Evolutionary conservation across 305 asterid species (phyloP), one percentile per base, ranked within the genome.

Genomic region (Fraxinus angustifolia): DNA sequence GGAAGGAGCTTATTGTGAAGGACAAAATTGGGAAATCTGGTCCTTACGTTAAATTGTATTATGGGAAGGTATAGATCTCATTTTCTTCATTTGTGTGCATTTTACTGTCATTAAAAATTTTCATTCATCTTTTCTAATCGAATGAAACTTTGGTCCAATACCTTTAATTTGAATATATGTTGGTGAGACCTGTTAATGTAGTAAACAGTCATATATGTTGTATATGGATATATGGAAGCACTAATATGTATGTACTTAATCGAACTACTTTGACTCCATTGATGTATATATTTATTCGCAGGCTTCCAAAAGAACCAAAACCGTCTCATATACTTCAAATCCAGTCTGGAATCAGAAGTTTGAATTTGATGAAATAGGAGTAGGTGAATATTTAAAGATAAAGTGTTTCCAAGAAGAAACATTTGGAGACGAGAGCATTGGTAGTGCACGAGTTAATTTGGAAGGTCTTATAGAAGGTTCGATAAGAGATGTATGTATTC

Each of bases 381-480:
- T 89, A 77, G 99, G 98, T 73, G 99, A 96, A 81, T 94, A 91
- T 85, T 80, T 96, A 88, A 96, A 86, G 83, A 87, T 96, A 76
- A 96, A 90, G 85, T 93, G 98, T 86, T 92, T 50, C 75, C 85
- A 91, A 1, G 98, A 96, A 83, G 98, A 96, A 84, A 88, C 89
- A 53, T 91, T 96, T 78, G 86, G 94, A 16, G 98, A 94, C 73
- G 99, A 94, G 86, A 91, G 89, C 90, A 90, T 94, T 28, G 99
- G 99, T 65, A 89, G 97, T 48, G 98, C 98, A 73, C 91, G 96
- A 23, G 97, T 96, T 56, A 96, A 92, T 83, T 85, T 96, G 89
- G 99, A 96, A 91, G 98, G 98, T 65, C 98, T 94, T 16, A 82
- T 83, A n/a, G 99, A 94, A 83, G 98, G 98, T 19, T 82, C 89